phyloP scores from a whole-genome alignment of 331 rosid species.

The Rosa hybrid region DNA sequence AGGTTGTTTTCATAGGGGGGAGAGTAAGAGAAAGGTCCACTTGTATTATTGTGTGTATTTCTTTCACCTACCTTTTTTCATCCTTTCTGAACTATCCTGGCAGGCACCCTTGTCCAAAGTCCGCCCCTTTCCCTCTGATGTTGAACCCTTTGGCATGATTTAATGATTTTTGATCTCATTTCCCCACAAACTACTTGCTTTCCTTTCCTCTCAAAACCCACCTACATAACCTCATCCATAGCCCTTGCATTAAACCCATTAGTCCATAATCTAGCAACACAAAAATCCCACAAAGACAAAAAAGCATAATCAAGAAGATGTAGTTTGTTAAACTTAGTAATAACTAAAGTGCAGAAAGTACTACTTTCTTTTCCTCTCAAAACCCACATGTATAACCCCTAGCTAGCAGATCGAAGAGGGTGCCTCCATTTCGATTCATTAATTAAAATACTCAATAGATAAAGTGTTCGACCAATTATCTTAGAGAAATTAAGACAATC shows the following conservation, averaged over 20 bases:
- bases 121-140: constrained; percentile 25
- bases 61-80: constrained; percentile 55
- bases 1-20: constrained; percentile 47
- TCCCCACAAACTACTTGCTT: constrained; percentile 14
- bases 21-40: constrained; percentile 40
- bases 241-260: background rate
- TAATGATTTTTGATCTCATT: constrained; percentile 19
- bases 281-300: background rate
- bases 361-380: background rate
- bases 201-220: background rate
- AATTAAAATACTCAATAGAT: too few species aligned
- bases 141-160: constrained; percentile 33
- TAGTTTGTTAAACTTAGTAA: background rate
- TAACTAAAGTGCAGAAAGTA: background rate
- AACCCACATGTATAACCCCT: background rate
- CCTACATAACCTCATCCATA: constrained; percentile 4
- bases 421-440: background rate
- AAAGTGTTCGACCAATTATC: background rate
- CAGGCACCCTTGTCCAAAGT: constrained; percentile 32
- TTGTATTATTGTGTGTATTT: constrained; percentile 41
- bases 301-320: background rate
- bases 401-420: background rate
- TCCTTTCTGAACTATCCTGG: constrained; percentile 39
- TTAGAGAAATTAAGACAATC: too few species aligned
- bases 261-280: background rate